Percentiles rank a stretch among this genome's conserved stretches.
Conservation (phyloP, 805 yeast species). For the Debaryomyces hansenii region DNA sequence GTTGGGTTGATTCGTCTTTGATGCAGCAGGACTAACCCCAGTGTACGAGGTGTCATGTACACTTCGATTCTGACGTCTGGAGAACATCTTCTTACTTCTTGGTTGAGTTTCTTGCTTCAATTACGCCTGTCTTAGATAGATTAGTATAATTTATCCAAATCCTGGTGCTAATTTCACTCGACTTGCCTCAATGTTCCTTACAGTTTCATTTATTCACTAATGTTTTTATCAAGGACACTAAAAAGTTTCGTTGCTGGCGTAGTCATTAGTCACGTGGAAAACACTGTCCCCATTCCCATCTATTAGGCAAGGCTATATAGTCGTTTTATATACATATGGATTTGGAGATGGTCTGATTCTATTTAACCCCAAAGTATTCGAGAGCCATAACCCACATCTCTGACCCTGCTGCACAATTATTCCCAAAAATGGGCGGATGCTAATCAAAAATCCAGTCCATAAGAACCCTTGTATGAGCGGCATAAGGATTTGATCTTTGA, state of each 20-base stretch:
- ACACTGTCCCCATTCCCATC: background rate
- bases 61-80: constrained; percentile 32
- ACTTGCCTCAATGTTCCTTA: background rate
- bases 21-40: constrained; percentile 40
- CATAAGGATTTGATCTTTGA: constrained; percentile 52
- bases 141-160: background rate
- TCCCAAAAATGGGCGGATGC: constrained; percentile 35
- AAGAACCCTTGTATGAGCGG: constrained; percentile 55
- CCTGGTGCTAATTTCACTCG: background rate
- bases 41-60: constrained; percentile 38
- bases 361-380: constrained; percentile 20
- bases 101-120: background rate
- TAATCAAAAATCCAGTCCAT: constrained; percentile 42
- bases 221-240: background rate
- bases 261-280: background rate
- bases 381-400: constrained; percentile 23
- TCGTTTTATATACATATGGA: background rate
- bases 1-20: constrained; percentile 34
- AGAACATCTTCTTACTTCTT: constrained; percentile 15
- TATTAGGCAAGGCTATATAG: background rate
- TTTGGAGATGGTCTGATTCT: background rate
- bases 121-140: background rate
- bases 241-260: background rate
- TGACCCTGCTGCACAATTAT: constrained; percentile 27
- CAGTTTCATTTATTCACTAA: background rate